Conservation (phyloP, 352 stramenopile genomes). For the Globisporangium barbulae region DNA sequence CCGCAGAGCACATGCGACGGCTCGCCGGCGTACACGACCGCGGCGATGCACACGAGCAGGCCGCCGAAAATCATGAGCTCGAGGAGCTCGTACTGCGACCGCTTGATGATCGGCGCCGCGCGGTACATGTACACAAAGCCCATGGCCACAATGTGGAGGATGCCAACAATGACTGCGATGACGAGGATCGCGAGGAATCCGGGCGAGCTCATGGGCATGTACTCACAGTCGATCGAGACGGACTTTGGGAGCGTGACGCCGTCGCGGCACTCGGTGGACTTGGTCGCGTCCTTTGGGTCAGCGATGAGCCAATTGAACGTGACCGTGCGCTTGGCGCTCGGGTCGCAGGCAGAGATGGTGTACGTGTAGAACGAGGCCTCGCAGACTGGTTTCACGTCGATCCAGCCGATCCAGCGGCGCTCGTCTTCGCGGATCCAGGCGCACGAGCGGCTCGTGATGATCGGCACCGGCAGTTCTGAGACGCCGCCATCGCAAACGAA, state of each 20-base stretch:
- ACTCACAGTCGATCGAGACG: conserved; percentile 32
- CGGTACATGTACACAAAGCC: conserved; percentile 28
- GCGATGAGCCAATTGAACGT: conserved; percentile 41
- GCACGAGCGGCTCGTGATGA: conserved; percentile 37
- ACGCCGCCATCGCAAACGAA: conserved; percentile 46
- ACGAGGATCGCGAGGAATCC: conserved; percentile 19
- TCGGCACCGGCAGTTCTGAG: conserved; percentile 18
- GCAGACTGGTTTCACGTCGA: conserved; percentile 25
- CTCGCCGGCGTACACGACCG: conserved; percentile 22
- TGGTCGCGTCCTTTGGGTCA: conserved; percentile 9
- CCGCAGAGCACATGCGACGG: conserved; percentile 21
- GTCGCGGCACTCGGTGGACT: conserved; percentile 35
- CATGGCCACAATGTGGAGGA: conserved; percentile 12
- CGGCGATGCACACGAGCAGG: conserved; percentile 23
- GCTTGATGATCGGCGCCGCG: conserved; percentile 30
- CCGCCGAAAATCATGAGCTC: conserved; percentile 28
- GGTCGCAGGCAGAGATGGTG: conserved; percentile 29
- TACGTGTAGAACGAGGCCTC: conserved; percentile 41
- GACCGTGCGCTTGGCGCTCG: conserved; percentile 24
- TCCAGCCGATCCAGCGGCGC: conserved; percentile 31
- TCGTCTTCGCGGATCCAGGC: conserved; percentile 31
- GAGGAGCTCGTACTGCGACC: conserved; percentile 34
- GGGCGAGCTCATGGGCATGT: conserved; percentile 24
- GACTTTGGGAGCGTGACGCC: conserved; percentile 21
- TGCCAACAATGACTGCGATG: conserved; percentile 13